These are phyloP conservation scores for Fulvia fulva DNA, from an alignment of 2,329 filamentous ascomycete species.

Conservation along the genomic window DNA sequence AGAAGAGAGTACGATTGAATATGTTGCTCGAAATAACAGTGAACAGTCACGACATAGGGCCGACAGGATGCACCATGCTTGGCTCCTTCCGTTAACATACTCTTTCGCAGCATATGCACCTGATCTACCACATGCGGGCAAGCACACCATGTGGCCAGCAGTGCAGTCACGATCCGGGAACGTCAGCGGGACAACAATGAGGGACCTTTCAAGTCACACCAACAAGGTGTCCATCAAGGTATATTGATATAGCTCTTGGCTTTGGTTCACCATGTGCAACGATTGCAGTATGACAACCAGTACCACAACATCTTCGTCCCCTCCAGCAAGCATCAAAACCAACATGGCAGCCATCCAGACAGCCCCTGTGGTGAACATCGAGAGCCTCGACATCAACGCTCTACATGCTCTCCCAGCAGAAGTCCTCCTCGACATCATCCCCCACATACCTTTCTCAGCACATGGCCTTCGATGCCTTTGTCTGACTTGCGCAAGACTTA, in stretches of 20 bases:
- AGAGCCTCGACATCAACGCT: neutral
- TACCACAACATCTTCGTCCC: neutral
- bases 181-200: neutral
- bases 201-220: neutral
- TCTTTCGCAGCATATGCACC: neutral
- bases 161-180: neutral
- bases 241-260: neutral
- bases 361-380: neutral
- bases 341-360: constrained; percentile 5
- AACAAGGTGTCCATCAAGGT: constrained; percentile 3
- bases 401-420: constrained; percentile 24
- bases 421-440: constrained; percentile 32
- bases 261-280: neutral
- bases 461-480: constrained; percentile 22
- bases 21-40: too few relatives aligned
- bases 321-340: neutral
- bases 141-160: neutral
- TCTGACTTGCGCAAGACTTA: constrained; percentile 26
- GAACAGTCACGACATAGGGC: neutral
- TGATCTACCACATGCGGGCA: neutral
- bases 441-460: constrained; percentile 29
- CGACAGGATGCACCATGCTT: neutral
- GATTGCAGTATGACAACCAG: neutral
- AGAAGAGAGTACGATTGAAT: too few relatives aligned
- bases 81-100: neutral